Base-by-base conservation (phyloP, 2,329 filamentous ascomycete genomes). In the Aspergillus ochraceus region DNA sequence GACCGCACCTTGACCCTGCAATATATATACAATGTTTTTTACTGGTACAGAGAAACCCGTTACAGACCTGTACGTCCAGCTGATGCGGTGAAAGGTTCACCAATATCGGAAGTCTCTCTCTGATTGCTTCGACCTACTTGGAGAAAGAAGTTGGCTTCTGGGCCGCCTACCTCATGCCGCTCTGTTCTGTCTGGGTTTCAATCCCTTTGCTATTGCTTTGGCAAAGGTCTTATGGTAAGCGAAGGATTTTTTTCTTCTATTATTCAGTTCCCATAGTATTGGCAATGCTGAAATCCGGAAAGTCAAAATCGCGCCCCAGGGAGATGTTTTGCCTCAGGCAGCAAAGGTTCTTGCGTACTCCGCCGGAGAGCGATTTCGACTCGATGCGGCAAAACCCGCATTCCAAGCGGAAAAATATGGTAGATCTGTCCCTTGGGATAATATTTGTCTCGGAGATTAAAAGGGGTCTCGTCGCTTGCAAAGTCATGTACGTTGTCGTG, bases 131-230 rank as follows among this genome's bases (percentile, higher is more conserved):
- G 17, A 58, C 57, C 1, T 54, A 42, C 17, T 22, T 58, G 39
- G 57, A 58, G 46, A 58, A 54, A 32, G 46, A 58, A 11, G 20
- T 32, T 32, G 46, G 57, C 12, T 58, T 58, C 52, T 58, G 57
- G 57, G 52, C 57, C 6, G 57, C 57, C 1, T 49, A 50, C 22
- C 39, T 58, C 17, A 46, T 58, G 24, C 26, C 30, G 19, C 49
- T 58, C 30, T 54, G 45, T 11, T 49, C 45, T n/a, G 24, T 45
- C 29, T 49, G 42, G 53, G 20, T 55, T 26, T 24, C 24, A 29
- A 45, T 55, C 22, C 24, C 29, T 29, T 36, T 58, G 29, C 46
- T 20, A 32, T 45, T 32, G 19, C 53, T 47, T 24, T 53, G 26
- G 55, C 55, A 11, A 32, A 20, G 39, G 6, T 39, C 36, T 4